Percentiles rank a stretch among this genome's conserved stretches.
Evolutionary conservation across 1,139 yeast genomes (phyloP).

Genomic region (Ogataea hybrid): DNA sequence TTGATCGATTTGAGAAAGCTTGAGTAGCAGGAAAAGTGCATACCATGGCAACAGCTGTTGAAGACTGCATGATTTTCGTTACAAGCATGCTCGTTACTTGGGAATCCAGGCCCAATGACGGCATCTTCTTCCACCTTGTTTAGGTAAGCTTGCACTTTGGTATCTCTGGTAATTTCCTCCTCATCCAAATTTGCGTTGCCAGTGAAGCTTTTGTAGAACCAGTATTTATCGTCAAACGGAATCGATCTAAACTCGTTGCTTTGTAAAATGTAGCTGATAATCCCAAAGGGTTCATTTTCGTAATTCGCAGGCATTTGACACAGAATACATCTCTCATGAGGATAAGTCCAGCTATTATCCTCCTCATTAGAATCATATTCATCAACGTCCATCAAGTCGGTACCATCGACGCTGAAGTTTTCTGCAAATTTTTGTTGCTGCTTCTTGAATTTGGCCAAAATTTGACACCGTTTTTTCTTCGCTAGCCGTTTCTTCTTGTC

Average conservation of each 20-base stretch:
- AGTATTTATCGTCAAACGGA: slow-evolving; percentile 62
- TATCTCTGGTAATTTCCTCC: slow-evolving; percentile 30
- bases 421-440: slow-evolving; percentile 39
- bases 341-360: slow-evolving; percentile 59
- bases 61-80: slow-evolving; percentile 54
- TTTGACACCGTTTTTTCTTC: slow-evolving; percentile 44
- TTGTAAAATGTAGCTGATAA: slow-evolving; percentile 57
- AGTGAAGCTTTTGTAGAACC: slow-evolving; percentile 66
- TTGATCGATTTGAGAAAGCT: slow-evolving; percentile 56
- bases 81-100: slow-evolving; percentile 35
- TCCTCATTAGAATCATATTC: slow-evolving; percentile 27
- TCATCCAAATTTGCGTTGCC: slow-evolving; percentile 52
- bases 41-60: slow-evolving; percentile 91
- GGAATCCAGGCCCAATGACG: slow-evolving; percentile 74
- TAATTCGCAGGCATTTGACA: slow-evolving; percentile 77
- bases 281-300: slow-evolving; percentile 72
- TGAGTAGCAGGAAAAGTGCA: slow-evolving; percentile 78
- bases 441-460: slow-evolving; percentile 52
- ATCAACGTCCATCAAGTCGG: slow-evolving; percentile 32
- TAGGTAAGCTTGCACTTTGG: slow-evolving; percentile 41
- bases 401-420: slow-evolving; percentile 32
- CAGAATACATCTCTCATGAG: slow-evolving; percentile 78
- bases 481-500: slow-evolving; percentile 49
- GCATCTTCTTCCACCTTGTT: slow-evolving; percentile 36
- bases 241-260: slow-evolving; percentile 61